Conservation (phyloP, 805 yeast species). For the Candida stauntonica region DNA sequence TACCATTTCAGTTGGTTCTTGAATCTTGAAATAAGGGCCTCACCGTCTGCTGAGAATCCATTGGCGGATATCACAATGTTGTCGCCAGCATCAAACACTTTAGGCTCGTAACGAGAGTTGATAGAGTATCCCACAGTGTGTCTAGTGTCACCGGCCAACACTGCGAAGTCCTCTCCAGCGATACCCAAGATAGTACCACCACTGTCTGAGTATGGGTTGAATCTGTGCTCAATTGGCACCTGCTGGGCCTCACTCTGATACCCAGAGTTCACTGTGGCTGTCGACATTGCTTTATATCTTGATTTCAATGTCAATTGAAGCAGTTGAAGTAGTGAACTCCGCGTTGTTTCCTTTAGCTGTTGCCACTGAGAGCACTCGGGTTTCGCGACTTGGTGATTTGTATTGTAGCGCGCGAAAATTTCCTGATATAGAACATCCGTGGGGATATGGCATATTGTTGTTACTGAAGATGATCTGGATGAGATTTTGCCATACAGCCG, state of each 20-base stretch:
- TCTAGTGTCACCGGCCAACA: conserved; percentile 97
- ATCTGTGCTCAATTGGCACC: conserved; percentile 83
- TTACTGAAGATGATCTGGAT: no score
- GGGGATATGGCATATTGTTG: neutral
- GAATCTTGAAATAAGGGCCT: conserved; percentile 74
- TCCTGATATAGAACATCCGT: neutral
- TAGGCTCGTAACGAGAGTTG: conserved; percentile 88
- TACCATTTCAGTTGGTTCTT: conserved; percentile 75
- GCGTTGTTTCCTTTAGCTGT: no score
- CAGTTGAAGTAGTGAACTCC: no score
- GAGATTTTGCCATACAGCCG: no score
- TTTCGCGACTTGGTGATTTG: no score
- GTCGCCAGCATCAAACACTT: conserved; percentile 86
- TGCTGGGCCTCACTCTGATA: conserved; percentile 49
- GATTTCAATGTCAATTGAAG: no score
- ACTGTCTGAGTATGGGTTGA: conserved; percentile 90
- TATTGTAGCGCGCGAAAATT: conserved; percentile 1
- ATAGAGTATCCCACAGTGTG: conserved; percentile 91
- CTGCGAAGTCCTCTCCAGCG: conserved; percentile 96
- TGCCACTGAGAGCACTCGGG: neutral
- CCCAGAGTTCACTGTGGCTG: conserved; percentile 57
- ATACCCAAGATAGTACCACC: conserved; percentile 98
- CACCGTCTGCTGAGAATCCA: conserved; percentile 95
- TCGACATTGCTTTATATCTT: conserved; percentile 3
- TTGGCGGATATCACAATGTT: conserved; percentile 83